Conservation (phyloP, 352 stramenopile genomes). For the Globisporangium perplexum region DNA sequence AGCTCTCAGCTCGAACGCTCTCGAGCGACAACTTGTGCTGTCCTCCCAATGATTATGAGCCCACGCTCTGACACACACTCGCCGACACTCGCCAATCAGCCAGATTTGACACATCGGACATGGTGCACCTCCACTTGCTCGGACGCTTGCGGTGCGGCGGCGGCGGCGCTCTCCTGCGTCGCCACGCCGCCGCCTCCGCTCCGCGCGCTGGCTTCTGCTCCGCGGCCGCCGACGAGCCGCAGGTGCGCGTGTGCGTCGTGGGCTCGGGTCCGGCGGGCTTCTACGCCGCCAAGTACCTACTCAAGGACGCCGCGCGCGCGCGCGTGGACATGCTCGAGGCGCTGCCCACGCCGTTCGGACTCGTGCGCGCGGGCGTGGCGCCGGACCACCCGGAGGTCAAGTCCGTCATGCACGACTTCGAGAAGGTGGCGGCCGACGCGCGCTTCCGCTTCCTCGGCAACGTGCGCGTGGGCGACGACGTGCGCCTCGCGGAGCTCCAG, state of each 20-base stretch:
- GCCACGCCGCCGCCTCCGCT: no score
- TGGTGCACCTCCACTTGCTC: no score
- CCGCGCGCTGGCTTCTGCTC: no score
- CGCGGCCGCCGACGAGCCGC: no score
- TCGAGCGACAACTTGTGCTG: no score
- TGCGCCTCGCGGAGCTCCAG: conserved; percentile 87
- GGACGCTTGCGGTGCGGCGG: no score
- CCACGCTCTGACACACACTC: no score
- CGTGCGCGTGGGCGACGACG: conserved; percentile 80
- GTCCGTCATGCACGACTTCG: conserved; percentile 97
- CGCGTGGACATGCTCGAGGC: conserved; percentile 92
- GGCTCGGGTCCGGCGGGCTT: conserved; percentile 89
- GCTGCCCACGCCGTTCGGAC: conserved; percentile 93
- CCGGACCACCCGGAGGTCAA: conserved; percentile 99
- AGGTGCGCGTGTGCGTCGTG: conserved; percentile 80
- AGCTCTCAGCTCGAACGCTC: no score
- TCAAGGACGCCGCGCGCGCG: conserved; percentile 68
- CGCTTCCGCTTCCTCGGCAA: conserved; percentile 91
- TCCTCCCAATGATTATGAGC: no score
- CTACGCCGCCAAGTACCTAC: conserved; percentile 93
- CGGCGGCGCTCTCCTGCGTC: no score
- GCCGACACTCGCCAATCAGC: no score
- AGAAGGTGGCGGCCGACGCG: conserved; percentile 73
- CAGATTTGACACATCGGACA: no score
- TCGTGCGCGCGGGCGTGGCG: conserved; percentile 96